These are phyloP conservation scores for Cutaneotrichosporon mucoides DNA, from an alignment of 1,284 basidiomycete species.

Conservation along the genomic window DNA sequence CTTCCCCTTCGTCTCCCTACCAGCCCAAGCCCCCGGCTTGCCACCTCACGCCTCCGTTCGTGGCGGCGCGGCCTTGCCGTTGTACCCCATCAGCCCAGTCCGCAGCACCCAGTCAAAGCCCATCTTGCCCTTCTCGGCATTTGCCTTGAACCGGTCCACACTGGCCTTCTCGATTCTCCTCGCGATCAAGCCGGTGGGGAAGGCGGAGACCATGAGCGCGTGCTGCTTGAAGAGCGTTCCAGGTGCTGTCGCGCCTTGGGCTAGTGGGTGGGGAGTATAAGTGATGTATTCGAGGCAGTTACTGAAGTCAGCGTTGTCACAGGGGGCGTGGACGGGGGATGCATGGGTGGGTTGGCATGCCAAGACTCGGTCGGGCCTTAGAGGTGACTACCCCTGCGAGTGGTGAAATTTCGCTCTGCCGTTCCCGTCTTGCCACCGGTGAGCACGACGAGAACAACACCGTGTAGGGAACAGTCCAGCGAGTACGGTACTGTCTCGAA, in stretches of 20 bases:
- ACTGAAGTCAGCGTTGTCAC: slow-evolving; percentile 17
- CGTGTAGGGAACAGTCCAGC: no score
- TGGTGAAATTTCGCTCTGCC: no score
- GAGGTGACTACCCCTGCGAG: no score
- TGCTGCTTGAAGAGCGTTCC: slow-evolving; percentile 38
- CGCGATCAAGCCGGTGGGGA: slow-evolving; percentile 70
- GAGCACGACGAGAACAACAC: no score
- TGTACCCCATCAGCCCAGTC: neutral
- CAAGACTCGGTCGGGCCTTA: no score
- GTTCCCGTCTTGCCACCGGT: no score
- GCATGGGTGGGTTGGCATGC: no score
- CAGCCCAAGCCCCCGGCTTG: no score
- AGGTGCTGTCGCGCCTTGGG: slow-evolving; percentile 7
- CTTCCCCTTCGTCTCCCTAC: no score
- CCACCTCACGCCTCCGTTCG: no score
- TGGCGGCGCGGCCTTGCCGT: neutral
- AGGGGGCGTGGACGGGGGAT: no score
- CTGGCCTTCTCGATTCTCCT: slow-evolving; percentile 77
- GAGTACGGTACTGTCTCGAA: no score
- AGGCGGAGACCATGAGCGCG: slow-evolving; percentile 52
- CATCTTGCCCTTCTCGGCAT: slow-evolving; percentile 76
- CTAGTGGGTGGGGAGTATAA: slow-evolving; percentile 61
- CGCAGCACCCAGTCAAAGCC: slow-evolving; percentile 78
- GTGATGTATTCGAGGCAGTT: slow-evolving; percentile 72
- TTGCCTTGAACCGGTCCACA: slow-evolving; percentile 78